Evolutionary conservation across 2,329 filamentous ascomycete species (phyloP).

Genomic region (Fusarium sp.): DNA sequence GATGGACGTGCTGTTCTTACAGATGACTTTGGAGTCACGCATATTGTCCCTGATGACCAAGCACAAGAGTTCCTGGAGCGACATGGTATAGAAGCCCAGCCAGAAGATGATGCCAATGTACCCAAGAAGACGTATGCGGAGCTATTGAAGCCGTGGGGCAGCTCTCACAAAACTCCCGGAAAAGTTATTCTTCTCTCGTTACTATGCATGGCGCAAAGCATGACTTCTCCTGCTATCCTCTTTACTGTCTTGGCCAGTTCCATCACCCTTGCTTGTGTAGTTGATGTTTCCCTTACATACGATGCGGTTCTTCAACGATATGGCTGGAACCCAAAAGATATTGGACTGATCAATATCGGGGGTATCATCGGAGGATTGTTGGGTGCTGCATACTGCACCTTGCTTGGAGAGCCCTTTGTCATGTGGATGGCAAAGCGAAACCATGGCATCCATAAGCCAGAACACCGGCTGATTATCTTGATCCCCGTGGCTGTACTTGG

Average conservation of each 20-base stretch:
- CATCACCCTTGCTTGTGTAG: background rate
- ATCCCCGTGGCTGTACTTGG: background rate
- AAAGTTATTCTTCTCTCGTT: background rate
- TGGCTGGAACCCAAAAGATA: background rate
- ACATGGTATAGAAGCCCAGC: background rate
- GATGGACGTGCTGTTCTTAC: background rate
- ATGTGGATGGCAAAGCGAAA: background rate
- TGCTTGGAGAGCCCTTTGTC: background rate
- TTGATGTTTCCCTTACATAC: fast-evolving
- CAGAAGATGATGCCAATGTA: fast-evolving
- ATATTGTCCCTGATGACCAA: background rate
- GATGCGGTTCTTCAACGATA: background rate
- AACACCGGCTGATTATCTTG: background rate
- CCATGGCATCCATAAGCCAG: background rate
- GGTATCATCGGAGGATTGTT: background rate
- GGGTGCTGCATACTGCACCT: background rate
- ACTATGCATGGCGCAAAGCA: background rate
- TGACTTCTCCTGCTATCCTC: background rate
- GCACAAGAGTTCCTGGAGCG: background rate
- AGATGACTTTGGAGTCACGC: background rate
- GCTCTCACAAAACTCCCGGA: fast-evolving
- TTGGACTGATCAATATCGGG: background rate
- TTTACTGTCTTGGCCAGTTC: background rate
- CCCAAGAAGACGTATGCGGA: background rate
- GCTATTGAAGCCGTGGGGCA: background rate